Conservation (phyloP, 2,329 filamentous ascomycete genomes). For the Capronia americana region DNA sequence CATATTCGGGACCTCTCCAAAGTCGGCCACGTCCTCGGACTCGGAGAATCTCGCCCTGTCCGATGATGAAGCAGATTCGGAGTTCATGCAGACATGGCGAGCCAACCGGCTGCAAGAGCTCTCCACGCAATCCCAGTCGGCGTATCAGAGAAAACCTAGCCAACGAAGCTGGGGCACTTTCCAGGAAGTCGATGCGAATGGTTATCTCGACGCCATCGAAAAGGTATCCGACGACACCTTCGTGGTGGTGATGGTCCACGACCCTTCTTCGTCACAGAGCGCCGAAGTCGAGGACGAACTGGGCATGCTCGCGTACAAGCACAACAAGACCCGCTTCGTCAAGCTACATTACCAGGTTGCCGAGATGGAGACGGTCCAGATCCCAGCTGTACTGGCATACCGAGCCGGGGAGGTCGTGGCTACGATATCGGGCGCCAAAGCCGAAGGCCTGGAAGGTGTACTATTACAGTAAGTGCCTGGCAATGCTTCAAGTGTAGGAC, state of each 20-base stretch:
- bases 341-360: constrained; percentile 91
- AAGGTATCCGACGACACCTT: constrained; percentile 80
- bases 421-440: constrained; percentile 78
- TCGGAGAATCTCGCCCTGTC: constrained; percentile 43
- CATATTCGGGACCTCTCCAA: constrained; percentile 25
- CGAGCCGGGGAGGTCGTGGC: constrained; percentile 88
- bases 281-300: constrained; percentile 79
- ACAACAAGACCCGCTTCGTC: constrained; percentile 81
- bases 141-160: constrained; percentile 55
- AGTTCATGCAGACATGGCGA: constrained; percentile 79
- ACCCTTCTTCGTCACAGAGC: constrained; percentile 82
- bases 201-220: constrained; percentile 96
- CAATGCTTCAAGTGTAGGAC: not conserved
- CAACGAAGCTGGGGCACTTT: constrained; percentile 78
- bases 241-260: constrained; percentile 93
- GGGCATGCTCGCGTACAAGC: constrained; percentile 71
- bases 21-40: constrained; percentile 32
- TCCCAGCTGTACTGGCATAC: constrained; percentile 89
- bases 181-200: constrained; percentile 83
- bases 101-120: constrained; percentile 80
- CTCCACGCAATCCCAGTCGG: constrained; percentile 64
- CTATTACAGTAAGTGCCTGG: constrained; percentile 47
- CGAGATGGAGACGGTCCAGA: constrained; percentile 87
- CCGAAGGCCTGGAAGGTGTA: constrained; percentile 62
- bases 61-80: constrained; percentile 48